These are phyloP conservation scores for Linum lewisii DNA, from an alignment of 345 rosid species.

Conservation along the genomic window DNA sequence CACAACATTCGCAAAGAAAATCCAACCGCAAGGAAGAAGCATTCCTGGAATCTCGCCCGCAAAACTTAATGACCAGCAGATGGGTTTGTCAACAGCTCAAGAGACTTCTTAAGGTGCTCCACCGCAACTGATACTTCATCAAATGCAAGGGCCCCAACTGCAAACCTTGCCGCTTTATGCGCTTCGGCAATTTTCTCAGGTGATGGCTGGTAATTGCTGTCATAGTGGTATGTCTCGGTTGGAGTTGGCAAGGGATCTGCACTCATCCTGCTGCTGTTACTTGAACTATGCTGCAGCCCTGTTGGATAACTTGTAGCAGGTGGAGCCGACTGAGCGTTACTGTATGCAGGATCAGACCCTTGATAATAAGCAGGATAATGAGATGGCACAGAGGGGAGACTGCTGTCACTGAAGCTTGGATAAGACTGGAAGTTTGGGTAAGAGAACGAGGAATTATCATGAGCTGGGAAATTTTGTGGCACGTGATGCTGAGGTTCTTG, in stretches of 20 bases:
- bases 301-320: conserved; percentile 42
- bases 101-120: conserved; percentile 67
- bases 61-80: conserved; percentile 32
- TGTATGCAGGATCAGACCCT: conserved; percentile 54
- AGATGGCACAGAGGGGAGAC: conserved; percentile 56
- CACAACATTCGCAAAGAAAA: conserved; percentile 7
- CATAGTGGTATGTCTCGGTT: conserved; percentile 47
- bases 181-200: conserved; percentile 88
- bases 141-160: conserved; percentile 93
- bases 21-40: background rate
- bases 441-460: conserved; percentile 43
- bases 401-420: conserved; percentile 74
- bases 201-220: conserved; percentile 75
- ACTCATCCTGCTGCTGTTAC: conserved; percentile 36
- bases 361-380: conserved; percentile 57
- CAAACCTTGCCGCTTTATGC: conserved; percentile 95
- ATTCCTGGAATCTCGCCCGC: background rate
- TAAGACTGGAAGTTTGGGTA: conserved; percentile 87
- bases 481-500: conserved; percentile 50
- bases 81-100: conserved; percentile 73
- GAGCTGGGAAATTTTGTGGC: conserved; percentile 47
- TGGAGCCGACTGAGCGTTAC: conserved; percentile 42
- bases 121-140: conserved; percentile 87
- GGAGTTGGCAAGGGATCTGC: conserved; percentile 36
- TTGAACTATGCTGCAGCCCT: conserved; percentile 38